Base-by-base conservation (phyloP, 2,329 filamentous ascomycete genomes). In the Cylindrodendrum hubeiense region DNA sequence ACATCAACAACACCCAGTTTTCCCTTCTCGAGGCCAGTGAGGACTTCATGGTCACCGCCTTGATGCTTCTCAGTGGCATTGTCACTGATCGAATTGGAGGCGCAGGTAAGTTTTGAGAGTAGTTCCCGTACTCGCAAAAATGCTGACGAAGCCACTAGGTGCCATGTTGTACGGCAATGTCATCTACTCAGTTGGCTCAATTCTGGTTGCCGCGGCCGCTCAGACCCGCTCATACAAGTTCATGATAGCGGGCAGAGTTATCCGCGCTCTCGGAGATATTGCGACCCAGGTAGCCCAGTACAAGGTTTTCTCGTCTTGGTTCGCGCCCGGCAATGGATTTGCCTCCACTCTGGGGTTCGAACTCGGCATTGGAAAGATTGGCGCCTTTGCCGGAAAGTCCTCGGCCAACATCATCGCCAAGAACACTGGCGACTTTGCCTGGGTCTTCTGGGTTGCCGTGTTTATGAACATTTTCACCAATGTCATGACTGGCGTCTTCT, bases 391-490 rank as follows among this genome's bases (percentile, higher is more conserved):
- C 2, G 87, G 88, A 12, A 87, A 88, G 69, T 82, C 85, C 0
- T 86, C 87, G 0, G 86, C 87, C 5, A 89, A 90, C 56, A 79
- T 88, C 19, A 89, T 89, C 47, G 83, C 87, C 0, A 82, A 78
- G 71, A 84, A 83, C 12, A 87, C 84, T 0, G 86, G 87, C 0
- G 81, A 90, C 73, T 90, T 90, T 58, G 82, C 83, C 33, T 89
- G 87, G 86, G 85, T 86, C 0, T 89, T 85, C 71, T 90, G 87
- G 87, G 83, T 84, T 2, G 82, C 84, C 0, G 86, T 90, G 0
- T 86, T 87, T 71, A 89, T 90, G 84, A 89, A 89, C 65, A 65
- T 90, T 3, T 90, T 90, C 69, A 89, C 87, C 15, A 90, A 90
- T 57, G 69, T 83, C 3, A 80, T 83, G 5, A 88, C 86, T 0